Percentiles rank a stretch among this genome's conserved stretches.
These are phyloP conservation scores for Verticillium nonalfalfae DNA, from an alignment of 2,329 filamentous ascomycete species.

Conservation along the genomic window DNA sequence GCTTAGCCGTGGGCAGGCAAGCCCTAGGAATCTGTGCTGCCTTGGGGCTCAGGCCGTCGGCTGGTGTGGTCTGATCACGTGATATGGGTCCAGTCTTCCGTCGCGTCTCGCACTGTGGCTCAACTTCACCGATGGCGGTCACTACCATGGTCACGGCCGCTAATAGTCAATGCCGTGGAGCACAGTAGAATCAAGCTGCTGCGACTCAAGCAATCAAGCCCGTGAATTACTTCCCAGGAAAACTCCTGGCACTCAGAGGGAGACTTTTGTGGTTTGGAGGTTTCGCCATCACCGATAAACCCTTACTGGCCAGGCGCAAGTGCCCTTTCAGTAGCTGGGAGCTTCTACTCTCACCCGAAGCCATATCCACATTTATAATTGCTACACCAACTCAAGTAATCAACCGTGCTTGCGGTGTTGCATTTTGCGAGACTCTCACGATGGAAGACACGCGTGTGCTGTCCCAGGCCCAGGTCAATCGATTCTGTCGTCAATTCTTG, in stretches of 20 bases:
- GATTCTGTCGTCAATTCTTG: conserved; percentile 70
- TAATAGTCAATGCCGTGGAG: too few species aligned
- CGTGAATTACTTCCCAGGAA: not conserved
- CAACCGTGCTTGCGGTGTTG: not conserved
- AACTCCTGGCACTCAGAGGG: not conserved
- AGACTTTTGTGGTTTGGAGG: not conserved
- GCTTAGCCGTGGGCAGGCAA: conserved; percentile 1
- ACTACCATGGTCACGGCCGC: not conserved
- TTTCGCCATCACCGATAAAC: not conserved
- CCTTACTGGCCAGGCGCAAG: not conserved
- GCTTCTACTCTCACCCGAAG: not conserved
- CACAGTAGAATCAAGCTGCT: too few species aligned
- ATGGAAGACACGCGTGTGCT: not conserved
- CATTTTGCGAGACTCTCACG: not conserved
- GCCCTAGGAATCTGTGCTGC: conserved; percentile 1
- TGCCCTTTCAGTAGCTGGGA: not conserved
- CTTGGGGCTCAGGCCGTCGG: not conserved
- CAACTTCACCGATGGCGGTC: not conserved
- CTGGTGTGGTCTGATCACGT: not conserved
- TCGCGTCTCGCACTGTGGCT: not conserved
- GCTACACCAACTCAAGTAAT: not conserved
- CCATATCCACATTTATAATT: not conserved
- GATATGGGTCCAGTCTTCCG: not conserved
- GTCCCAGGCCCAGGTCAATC: conserved; percentile 12
- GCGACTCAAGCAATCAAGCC: too few species aligned